These are phyloP conservation scores for Leucosporidium yakuticum DNA, from an alignment of 768 basidiomycete species.

Conservation along the genomic window DNA sequence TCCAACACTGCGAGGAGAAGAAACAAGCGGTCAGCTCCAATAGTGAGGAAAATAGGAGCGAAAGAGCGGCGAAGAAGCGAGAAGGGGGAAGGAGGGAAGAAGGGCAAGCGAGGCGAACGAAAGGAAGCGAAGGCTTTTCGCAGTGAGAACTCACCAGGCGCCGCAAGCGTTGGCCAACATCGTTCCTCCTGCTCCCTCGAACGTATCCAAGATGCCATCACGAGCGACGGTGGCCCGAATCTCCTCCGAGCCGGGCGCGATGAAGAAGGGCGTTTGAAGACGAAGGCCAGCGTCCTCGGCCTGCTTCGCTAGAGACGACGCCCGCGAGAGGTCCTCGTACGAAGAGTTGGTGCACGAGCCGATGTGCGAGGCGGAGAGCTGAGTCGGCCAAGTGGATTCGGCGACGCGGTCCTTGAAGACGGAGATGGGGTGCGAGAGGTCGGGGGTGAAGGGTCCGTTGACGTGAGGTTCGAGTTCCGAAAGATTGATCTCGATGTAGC, in stretches of 20 bases:
- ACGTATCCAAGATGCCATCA: slow-evolving; percentile 81
- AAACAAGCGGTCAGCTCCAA: no score
- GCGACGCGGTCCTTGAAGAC: slow-evolving; percentile 86
- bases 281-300: slow-evolving; percentile 78
- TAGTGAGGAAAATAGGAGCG: no score
- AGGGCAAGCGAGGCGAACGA: not conserved
- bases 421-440: slow-evolving; percentile 95
- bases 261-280: slow-evolving; percentile 89
- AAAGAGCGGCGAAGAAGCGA: no score
- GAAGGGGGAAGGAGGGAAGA: no score
- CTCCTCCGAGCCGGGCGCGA: slow-evolving; percentile 97
- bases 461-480: slow-evolving; percentile 97
- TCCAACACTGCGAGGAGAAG: slow-evolving; percentile 55
- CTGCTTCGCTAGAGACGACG: slow-evolving; percentile 85
- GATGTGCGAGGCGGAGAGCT: slow-evolving; percentile 93
- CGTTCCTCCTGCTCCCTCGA: slow-evolving; percentile 80
- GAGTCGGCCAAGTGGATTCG: slow-evolving; percentile 92
- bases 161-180: slow-evolving; percentile 98
- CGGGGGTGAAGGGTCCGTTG: slow-evolving; percentile 98
- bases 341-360: slow-evolving; percentile 99
- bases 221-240: slow-evolving; percentile 94
- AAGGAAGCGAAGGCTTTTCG: not conserved
- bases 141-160: slow-evolving; percentile 59
- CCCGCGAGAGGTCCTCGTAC: slow-evolving; percentile 98
- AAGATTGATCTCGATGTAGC: slow-evolving; percentile 88